A percentile compares a stretch with the other conserved stretches of the same genome.
Conservation (phyloP, 352 stramenopile genomes). For the Aphanomyces euteiches region DNA sequence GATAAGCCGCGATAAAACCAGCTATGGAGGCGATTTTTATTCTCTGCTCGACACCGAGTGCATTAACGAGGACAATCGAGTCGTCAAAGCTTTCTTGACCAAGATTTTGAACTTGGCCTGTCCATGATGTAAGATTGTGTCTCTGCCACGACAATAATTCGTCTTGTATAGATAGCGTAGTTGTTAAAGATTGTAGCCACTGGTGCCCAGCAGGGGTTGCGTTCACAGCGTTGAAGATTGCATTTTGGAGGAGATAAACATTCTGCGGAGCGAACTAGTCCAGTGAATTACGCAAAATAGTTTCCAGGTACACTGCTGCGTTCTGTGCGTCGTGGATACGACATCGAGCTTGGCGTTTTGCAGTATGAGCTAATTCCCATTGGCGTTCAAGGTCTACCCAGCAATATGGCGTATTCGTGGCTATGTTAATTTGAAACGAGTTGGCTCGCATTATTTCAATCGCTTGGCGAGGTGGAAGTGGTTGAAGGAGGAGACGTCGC, state of each 20-base stretch:
- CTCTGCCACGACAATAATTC: constrained; percentile 7
- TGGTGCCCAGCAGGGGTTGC: neutral
- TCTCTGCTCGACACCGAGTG: neutral
- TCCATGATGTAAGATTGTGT: neutral
- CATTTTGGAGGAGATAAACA: too few species aligned
- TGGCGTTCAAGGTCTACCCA: constrained; percentile 10
- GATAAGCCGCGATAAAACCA: neutral
- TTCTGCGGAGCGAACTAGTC: too few species aligned
- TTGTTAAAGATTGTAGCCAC: neutral
- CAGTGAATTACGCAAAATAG: constrained; percentile 3
- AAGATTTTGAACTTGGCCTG: constrained; percentile 6
- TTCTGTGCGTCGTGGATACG: neutral
- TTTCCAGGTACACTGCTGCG: constrained; percentile 20
- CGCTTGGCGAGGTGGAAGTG: neutral
- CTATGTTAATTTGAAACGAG: constrained; percentile 7
- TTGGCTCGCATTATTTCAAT: neutral
- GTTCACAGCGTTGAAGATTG: neutral
- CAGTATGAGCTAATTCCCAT: constrained; percentile 5
- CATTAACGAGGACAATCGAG: constrained; percentile 13
- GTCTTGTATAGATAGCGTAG: neutral
- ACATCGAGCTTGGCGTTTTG: constrained; percentile 18
- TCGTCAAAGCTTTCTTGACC: constrained; percentile 15
- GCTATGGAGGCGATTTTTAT: constrained; percentile 12
- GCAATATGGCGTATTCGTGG: constrained; percentile 14
- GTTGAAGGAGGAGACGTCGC: neutral